Evolutionary conservation across 352 stramenopile genomes (phyloP), one percentile per base, ranked within the genome.

Genomic region (Pythium sukuiense): DNA sequence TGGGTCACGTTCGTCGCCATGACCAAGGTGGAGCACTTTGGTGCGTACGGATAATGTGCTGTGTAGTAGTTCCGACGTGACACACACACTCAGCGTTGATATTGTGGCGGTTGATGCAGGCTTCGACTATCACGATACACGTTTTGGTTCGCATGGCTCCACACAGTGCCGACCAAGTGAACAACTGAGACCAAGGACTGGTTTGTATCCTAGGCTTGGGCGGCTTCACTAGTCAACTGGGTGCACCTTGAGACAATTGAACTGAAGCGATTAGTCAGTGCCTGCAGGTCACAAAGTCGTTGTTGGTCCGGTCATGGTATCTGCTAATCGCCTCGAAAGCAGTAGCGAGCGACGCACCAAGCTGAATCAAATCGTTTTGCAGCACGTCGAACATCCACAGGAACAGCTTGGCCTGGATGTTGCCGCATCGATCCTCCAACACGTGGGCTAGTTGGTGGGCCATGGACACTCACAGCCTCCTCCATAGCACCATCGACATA

Each of bases 1-100:
- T 76, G 74, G n/a, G 70, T 77, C 14, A 53, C 71, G 16, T 80
- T 76, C 16, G 67, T 77, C 30, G 58, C 77, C 39, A 64, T 76
- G 24, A 56, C 68, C 2, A 69, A 61, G 5, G n/a, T 79, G 18
- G 43, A 45, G 1, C 69, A 79, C 26, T 24, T 58, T 63, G 55
- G 45, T 52, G 14, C n/a, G 45, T 30, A 48, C 18, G 13, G 6
- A 18, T 48, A 24, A 24, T 24, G 20, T 0, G 20, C 20, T 24
- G 20, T 24, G 20, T 24, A 24, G 20, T 24, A 24, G 20, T 24
- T 24, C 20, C 20, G 20, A 24, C 20, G 20, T 24, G 20, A 24
- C 20, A 24, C 20, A 24, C 20, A 24, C 0, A 24, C 20, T 24
- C 20, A 24, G 20, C 20, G 20, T 24, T 24, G 20, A 24, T 24